Evolutionary conservation across 441 rosid genomes (phyloP).

Genomic region (Brassica balearica): DNA sequence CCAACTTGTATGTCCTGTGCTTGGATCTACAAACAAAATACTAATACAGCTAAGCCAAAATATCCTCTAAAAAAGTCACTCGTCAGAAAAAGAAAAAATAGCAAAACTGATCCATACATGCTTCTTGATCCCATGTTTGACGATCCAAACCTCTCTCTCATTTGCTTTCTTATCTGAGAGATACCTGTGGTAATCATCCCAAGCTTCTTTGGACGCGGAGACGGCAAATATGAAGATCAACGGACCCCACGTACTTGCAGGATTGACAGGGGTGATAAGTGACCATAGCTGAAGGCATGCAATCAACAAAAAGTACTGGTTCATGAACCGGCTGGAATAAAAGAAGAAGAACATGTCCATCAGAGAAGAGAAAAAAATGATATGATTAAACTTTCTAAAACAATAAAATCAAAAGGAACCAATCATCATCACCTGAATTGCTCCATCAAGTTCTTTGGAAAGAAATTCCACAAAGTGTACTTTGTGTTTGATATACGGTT

Average conservation of each 20-base stretch:
- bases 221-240: constrained; percentile 93
- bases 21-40: constrained; percentile 64
- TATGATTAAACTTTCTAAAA: too few relatives aligned
- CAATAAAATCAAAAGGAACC: constrained; percentile 1
- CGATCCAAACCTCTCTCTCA: constrained; percentile 97
- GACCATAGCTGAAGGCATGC: constrained; percentile 99
- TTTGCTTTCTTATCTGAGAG: constrained; percentile 96
- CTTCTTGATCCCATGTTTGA: constrained; percentile 70
- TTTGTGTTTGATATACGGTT: constrained; percentile 93
- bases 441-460: constrained; percentile 94
- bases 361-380: constrained; percentile 2
- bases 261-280: constrained; percentile 98
- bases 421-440: constrained; percentile 76
- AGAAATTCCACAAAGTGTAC: constrained; percentile 85
- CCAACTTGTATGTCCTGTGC: constrained; percentile 94
- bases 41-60: constrained; percentile 12
- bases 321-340: constrained; percentile 94
- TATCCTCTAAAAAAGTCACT: constrained; percentile 3
- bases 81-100: not conserved
- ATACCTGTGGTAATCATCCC: constrained; percentile 99
- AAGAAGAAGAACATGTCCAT: constrained; percentile 1
- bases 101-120: constrained; percentile 63
- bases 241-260: constrained; percentile 99
- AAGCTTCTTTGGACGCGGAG: constrained; percentile 98
- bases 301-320: constrained; percentile 97